phyloP scores from a whole-genome alignment of 768 basidiomycete genomes.

The Dacryopinax primogenitus region DNA sequence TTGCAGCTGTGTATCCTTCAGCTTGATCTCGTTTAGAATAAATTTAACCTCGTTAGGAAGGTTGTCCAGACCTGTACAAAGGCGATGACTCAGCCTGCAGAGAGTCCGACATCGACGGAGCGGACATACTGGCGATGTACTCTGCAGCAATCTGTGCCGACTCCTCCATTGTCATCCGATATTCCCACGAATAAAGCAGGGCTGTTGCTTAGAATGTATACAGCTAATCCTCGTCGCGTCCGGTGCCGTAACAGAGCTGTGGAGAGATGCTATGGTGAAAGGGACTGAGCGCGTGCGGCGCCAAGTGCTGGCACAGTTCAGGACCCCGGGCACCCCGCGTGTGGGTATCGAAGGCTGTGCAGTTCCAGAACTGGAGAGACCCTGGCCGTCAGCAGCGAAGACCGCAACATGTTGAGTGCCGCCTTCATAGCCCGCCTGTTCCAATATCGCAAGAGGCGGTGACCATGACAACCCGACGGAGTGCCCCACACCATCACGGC shows the following conservation, averaged over 20 bases:
- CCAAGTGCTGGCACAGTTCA: not conserved
- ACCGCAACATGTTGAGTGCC: no score
- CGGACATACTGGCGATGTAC: conserved; percentile 4
- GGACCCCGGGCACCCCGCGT: not conserved
- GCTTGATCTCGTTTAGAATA: conserved; percentile 16
- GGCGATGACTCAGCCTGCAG: not conserved
- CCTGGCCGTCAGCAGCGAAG: not conserved
- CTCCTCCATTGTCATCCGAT: not conserved
- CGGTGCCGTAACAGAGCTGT: not conserved
- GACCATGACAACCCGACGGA: not conserved
- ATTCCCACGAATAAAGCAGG: not conserved
- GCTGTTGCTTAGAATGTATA: not conserved
- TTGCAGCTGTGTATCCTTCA: conserved; percentile 13
- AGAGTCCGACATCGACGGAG: not conserved
- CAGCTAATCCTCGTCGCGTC: not conserved
- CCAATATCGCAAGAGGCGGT: not conserved
- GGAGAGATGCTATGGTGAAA: no score
- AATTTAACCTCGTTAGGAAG: conserved; percentile 17
- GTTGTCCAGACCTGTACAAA: conserved; percentile 15
- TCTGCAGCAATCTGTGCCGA: conserved; percentile 1
- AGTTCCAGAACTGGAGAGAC: not conserved
- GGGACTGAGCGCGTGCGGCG: no score
- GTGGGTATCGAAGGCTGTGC: no score
- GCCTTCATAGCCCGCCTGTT: no score
- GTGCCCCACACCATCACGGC: not conserved